phyloP scores from a whole-genome alignment of 2,329 filamentous ascomycete species.

The Dendryphion nanum region DNA sequence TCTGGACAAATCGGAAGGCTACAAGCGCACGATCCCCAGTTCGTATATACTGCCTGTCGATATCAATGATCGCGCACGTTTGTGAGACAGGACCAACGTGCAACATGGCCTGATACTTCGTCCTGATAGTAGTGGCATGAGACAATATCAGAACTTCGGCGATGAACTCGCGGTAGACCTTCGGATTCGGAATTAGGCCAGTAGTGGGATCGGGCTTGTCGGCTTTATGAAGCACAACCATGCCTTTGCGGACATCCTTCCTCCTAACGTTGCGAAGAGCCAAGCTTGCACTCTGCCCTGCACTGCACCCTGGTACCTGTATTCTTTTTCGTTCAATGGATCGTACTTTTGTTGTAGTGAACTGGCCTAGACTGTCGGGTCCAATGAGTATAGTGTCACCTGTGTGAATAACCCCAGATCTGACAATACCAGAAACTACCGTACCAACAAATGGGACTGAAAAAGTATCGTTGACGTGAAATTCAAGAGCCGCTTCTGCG shows the following conservation, averaged over 20 bases:
- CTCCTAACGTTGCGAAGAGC: constrained; percentile 82
- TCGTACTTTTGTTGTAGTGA: constrained; percentile 80
- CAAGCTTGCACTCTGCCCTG: constrained; percentile 90
- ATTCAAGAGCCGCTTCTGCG: constrained; percentile 80
- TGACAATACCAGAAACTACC: constrained; percentile 91
- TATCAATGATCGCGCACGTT: constrained; percentile 95
- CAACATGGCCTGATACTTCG: constrained; percentile 96
- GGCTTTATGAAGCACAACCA: constrained; percentile 88
- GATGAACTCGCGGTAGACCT: constrained; percentile 53
- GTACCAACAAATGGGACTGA: constrained; percentile 96
- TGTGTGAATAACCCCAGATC: constrained; percentile 76
- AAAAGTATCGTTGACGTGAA: constrained; percentile 96
- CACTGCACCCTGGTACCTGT: constrained; percentile 79
- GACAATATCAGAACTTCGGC: constrained; percentile 88
- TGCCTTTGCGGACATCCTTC: constrained; percentile 94
- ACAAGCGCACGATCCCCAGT: constrained; percentile 93
- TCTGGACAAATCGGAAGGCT: constrained; percentile 90
- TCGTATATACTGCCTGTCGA: constrained; percentile 91
- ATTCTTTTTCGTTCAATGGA: constrained; percentile 96
- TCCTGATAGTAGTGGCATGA: constrained; percentile 95
- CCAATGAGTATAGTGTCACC: constrained; percentile 90
- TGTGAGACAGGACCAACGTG: constrained; percentile 94
- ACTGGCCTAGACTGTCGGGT: constrained; percentile 86
- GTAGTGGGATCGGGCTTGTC: constrained; percentile 58
- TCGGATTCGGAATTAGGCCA: constrained; percentile 44